Base-by-base conservation (phyloP, 2,329 filamentous ascomycete species). In the Arthrinium puccinioides region DNA sequence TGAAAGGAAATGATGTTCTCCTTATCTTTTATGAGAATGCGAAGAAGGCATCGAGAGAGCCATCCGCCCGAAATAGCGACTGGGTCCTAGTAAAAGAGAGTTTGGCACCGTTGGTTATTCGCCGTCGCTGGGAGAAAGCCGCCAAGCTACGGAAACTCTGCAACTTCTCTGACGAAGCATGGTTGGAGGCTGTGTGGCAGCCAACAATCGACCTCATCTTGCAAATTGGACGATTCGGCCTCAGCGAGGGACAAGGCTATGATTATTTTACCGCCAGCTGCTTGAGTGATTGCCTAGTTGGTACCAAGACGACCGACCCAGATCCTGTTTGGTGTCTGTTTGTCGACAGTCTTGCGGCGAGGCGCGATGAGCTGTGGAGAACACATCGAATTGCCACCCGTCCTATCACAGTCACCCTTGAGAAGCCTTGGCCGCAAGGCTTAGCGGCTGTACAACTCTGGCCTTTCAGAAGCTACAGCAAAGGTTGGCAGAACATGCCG, bases 121-220 rank as follows among this genome's bases (percentile, higher is more conserved):
- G 16, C 30, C 4, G 21, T 7, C 36, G 37, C 16, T 19, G 41
- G 23, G 16, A 35, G 30, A 23, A 26, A 30, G 16, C 15, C 4
- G 18, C 35, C 13, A 21, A 7, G 11, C 14, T 37, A 5, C 19
- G 34, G 13, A 15, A 37, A 10, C 13, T 23, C 9, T 18, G 28
- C 16, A 18, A 27, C 8, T 20, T 27, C 27, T 38, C 39, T 8
- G 38, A 45, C 19, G 29, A 35, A 11, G 39, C 38, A 13, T 21
- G 44, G 6, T 26, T 36, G 15, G 16, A 25, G 6, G 15, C 18
- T 5, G 45, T 62, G 3, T 60, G 56, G 58, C 50, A 53, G 19
- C 56, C 58, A 4, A 60, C 54, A 1, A 47, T 58, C 1, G 39
- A 44, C 4, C 39, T 48, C 6, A 42, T 62, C 1, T 30, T 61